Base-by-base conservation (phyloP, 1,139 yeast genomes). In the Candida neerlandica region DNA sequence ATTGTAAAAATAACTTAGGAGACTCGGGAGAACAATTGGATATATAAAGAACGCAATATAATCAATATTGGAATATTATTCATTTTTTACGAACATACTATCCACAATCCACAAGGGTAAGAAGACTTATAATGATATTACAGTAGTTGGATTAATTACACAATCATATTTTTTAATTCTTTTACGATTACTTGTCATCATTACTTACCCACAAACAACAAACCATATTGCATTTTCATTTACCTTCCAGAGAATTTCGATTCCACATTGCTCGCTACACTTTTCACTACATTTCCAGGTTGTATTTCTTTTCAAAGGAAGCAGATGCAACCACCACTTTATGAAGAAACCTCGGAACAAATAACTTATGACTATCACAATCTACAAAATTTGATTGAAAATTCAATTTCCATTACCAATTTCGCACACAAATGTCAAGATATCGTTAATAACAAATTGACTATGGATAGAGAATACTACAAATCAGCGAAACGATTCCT, bases 381-480 rank as follows among this genome's bases (percentile, higher is more conserved):
- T 14, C 15, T 41, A 16, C 44, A 18, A 7, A 32, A 45, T 14
- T 21, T 45, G n/a, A 19, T 40, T 41, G 40, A 45, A 11, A 32
- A 40, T 21, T 45, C 44, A 9, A 21, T 14, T n/a, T 45, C 48
- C 16, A 45, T 45, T 32, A 21, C n/a, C 33, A 40, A 40, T 14
- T 50, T 50, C 14, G 35, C 41, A 10, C 35, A 29, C n/a, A 33
- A 30, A 14, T 50, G 53, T 37, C 51, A 50, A 29, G 50, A 48
- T 12, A 43, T 50, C 23, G 37, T 50, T 7, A 44, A 26, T 21
- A 23, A 45, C 6, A 50, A 45, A 43, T 38, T 43, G 15, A 45
- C 43, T 2, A 38, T 50, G 41, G 41, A 48, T 35, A n/a, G 47
- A 33, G 48, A 34, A 27, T 50, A 39, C 35, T 48, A 48, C 26